Base-by-base conservation (phyloP, 805 yeast species). In the Starmerella roubikii region DNA sequence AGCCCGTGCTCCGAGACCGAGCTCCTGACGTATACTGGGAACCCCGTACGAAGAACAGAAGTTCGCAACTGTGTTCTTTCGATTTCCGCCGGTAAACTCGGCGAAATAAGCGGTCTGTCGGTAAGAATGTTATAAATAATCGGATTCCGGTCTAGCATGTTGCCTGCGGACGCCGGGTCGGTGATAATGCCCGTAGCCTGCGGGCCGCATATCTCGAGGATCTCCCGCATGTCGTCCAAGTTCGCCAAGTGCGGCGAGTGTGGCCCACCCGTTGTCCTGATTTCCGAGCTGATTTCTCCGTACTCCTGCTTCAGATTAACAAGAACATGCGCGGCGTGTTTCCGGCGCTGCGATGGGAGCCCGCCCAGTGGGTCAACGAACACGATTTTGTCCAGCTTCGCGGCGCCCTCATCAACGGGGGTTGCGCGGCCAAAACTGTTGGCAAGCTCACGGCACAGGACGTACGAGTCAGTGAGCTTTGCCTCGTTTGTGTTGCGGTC, bases 81-180 rank as follows among this genome's bases (percentile, higher is more conserved):
- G 33, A 69, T 58, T 35, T 67, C 68, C 20, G 81, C 74, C 0
- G 98, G 96, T 30, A 91, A 64, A 0, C 97, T 86, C 0, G 95
- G 83, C 1, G 95, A 84, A 17, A 88, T 76, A 9, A 83, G 68
- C 1, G 97, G 84, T 37, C 97, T 65, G 55, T 91, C 97, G 0
- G 99, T 91, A 28, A 91, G 65, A 13, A 91, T 70, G 54, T 91
- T 91, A 58, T 86, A 83, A 13, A 91, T 74, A 30, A 91, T 69
- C 1, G 99, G 98, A 55, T 91, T 91, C 43, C 76, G 62, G 70
- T 68, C 28, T 48, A 45, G 12, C 53, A 50, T 27, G 41, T 52
- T 57, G 2, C 81, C 74, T 21, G 93, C 88, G 18, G 83, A 73
- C 9, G 65, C 58, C 0, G 93, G 81, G 0, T 96, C 83, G 0